Base-by-base conservation (phyloP, 257 asterid species). In the Verbena officinalis region DNA sequence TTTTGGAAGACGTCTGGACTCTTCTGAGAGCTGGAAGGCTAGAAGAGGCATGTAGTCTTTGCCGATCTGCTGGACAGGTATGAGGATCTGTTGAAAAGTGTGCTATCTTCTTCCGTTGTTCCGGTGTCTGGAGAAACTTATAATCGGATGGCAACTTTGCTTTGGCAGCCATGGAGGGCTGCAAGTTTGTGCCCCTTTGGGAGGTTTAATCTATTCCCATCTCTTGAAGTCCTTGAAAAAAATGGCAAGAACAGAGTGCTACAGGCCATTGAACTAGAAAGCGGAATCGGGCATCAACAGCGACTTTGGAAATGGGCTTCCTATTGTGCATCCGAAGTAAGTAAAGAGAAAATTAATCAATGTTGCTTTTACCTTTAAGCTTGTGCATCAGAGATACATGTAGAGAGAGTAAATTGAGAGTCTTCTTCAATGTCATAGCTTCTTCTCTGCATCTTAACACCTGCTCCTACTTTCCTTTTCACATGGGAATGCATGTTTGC, bases 271-370 rank as follows among this genome's bases (percentile, higher is more conserved):
- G 99, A 94, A 80, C 80, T 86, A 58, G 99, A 94, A 80, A 90
- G 95, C 77, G 99, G 99, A 67, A 70, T 79, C 62, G 97, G 97
- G 62, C 95, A 73, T 72, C 99, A 88, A 50, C 88, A 88, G 85
- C 90, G 79, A 69, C 96, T 94, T 64, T 94, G 97, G 97, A 94
- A 86, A 77, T 94, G 99, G 99, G 97, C 99, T 74, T 84, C 95
- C 65, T 94, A 83, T 78, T 78, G 95, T 88, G 96, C 99, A 62
- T 94, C 99, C 17, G 96, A 94, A 88, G 99, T 94, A 88, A 71
- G 82, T 71, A 56, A 57, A 49, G 31, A 43, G 49, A 50, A 61
- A 51, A 27, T 24, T 61, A 63, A 24, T 48, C 64, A 36, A n/a
- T 36, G 46, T 59, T 69, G 48, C 48, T 50, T 59, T 36, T 42